Conservation (phyloP, 768 basidiomycete genomes). For the Amanita rimosa region DNA sequence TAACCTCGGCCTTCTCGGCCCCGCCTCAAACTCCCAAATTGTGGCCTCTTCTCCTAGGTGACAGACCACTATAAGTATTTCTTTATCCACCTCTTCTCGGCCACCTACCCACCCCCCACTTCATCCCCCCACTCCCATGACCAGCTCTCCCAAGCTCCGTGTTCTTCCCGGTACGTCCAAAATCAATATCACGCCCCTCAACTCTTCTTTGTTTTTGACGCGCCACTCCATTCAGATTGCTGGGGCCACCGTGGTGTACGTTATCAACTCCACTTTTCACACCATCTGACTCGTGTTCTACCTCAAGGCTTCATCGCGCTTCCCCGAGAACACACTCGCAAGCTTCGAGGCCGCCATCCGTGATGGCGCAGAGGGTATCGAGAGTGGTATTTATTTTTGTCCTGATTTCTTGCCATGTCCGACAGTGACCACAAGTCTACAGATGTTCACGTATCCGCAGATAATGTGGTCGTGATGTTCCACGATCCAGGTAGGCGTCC, state of each 20-base stretch:
- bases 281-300: not conserved
- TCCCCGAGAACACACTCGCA: conserved; percentile 90
- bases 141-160: not conserved
- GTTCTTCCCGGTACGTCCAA: conserved; percentile 2
- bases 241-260: conserved; percentile 45
- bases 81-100: too few relatives aligned
- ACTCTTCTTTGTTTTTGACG: not conserved
- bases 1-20: not conserved
- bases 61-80: too few relatives aligned
- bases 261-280: not conserved
- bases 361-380: conserved; percentile 93
- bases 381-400: conserved; percentile 76
- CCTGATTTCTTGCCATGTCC: conserved; percentile 19
- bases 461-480: conserved; percentile 88
- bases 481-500: conserved; percentile 68
- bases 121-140: not conserved
- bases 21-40: not conserved
- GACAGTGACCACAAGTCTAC: conserved; percentile 39
- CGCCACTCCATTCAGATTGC: conserved; percentile 47
- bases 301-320: conserved; percentile 73
- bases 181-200: not conserved
- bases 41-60: too few relatives aligned
- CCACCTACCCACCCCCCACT: too few relatives aligned
- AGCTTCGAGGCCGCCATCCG: conserved; percentile 92
- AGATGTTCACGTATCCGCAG: conserved; percentile 93